Evolutionary conservation across 2,329 filamentous ascomycete genomes (phyloP), one percentile per base, ranked within the genome.

Genomic region (Epichloe coenophiala): DNA sequence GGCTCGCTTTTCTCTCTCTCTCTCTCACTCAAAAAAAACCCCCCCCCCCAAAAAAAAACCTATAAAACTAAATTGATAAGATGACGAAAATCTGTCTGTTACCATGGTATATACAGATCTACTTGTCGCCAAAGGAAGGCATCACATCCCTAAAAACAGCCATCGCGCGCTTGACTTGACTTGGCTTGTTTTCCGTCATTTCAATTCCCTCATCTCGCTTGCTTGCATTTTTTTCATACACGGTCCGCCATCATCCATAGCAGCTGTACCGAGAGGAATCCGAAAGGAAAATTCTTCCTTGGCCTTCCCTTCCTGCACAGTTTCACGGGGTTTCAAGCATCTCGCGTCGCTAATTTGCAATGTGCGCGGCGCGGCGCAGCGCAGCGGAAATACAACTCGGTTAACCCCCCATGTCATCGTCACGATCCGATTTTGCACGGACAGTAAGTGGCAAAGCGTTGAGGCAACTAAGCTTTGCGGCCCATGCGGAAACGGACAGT

Each of bases 401-500:
- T 23, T 42, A 3, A 17, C 17, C 17, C 17, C 11, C 9, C 2
- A 1, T 23, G 11, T 19, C 17, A 8, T 42, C 21, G 19, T 21
- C 40, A 42, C 40, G 11, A 27, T 42, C 19, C 40, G 5, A 23
- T 35, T 8, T 35, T 8, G 15, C 42, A 31, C 15, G 5, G 11
- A 31, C 42, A 35, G 27, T 3, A 8, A 8, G 8, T 31, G 27
- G 27, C 27, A 31, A 3, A 31, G 27, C 9, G 27, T 31, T 23
- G 8, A 31, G 11, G 8, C 31, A 31, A 2, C 4, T 31, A 31
- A 37, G 50, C 36, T 40, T 48, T 49, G 60, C 67, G 70, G 48
- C 67, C 63, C 42, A 69, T 65, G 49, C 87, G 76, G 35, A 88
- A 77, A 60, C 74, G 78, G 47, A 91, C 71, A 0, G 83, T 90